Conservation (phyloP, 2,329 filamentous ascomycete genomes). For the Clarireedia paspali region DNA sequence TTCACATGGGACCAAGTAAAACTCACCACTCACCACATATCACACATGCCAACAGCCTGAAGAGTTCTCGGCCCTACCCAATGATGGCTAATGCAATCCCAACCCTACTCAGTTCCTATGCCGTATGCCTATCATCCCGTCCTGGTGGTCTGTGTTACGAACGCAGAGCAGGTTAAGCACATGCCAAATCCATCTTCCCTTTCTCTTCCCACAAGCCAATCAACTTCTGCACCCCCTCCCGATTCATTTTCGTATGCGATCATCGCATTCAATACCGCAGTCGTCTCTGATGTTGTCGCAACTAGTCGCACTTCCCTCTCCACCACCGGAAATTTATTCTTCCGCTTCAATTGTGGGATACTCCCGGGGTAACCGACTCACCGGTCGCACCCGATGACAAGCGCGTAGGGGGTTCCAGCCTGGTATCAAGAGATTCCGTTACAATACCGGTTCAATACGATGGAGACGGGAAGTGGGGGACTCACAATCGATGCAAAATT, state of each 20-base stretch:
- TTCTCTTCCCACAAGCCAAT: background rate
- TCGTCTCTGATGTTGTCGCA: background rate
- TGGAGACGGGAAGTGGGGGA: too few species aligned
- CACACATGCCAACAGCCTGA: background rate
- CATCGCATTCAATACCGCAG: background rate
- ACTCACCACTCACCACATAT: background rate
- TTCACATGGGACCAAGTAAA: background rate
- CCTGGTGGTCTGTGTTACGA: too few species aligned
- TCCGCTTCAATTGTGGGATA: background rate
- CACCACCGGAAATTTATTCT: background rate
- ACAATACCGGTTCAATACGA: too few species aligned
- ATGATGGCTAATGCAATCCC: background rate
- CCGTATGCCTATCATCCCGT: background rate
- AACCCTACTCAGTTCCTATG: background rate
- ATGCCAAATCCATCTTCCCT: background rate
- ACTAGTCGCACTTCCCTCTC: background rate
- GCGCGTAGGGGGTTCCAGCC: too few species aligned
- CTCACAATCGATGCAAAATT: too few species aligned
- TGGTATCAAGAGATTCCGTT: too few species aligned
- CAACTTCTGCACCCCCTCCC: background rate
- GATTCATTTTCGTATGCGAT: conserved; percentile 1
- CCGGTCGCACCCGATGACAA: too few species aligned
- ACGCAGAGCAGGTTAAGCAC: too few species aligned
- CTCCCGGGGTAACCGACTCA: too few species aligned
- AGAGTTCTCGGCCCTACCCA: conserved; percentile 2